Evolutionary conservation across 2,329 filamentous ascomycete genomes (phyloP), one percentile per base, ranked within the genome.

Genomic region (Cytospora piceae): DNA sequence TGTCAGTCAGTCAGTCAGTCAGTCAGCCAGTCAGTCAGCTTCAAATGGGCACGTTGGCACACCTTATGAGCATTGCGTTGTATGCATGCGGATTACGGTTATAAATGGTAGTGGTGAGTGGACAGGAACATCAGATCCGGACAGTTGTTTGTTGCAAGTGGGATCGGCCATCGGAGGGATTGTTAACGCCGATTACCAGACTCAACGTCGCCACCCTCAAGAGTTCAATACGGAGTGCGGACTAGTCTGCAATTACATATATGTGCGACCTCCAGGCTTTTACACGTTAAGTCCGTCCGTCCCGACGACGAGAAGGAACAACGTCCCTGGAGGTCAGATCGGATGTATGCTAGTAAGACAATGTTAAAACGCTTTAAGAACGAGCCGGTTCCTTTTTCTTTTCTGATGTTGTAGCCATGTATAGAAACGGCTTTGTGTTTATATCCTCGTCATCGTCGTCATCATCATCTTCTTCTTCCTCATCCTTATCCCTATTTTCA

Each of bases 101-200:
- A n/a, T n/a, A n/a, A n/a, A n/a, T n/a, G n/a, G n/a, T n/a, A n/a
- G n/a, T n/a, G 27, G 27, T 29, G 27, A 29, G 27, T 29, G 27
- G 27, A 11, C 32, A 39, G 37, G 2, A 39, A 39, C 12, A 15
- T 15, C 15, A 5, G 37, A 39, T 39, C 37, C 37, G 37, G 37
- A 17, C 37, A 39, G 37, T 17, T 39, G 15, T 15, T 15, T 39
- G 37, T 39, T n/a, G n/a, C n/a, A 39, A 15, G 15, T 39, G 15
- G 5, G 37, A 34, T 34, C 60, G 60, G 60, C 55, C 52, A 46
- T 24, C 61, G 61, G 61, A 37, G 54, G 29, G 51, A 63, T 31
- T 20, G n/a, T 37, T 20, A 49, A 52, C 54, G 20, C 61, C 61
- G 61, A 58, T n/a, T 6, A 46, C 20, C n/a, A 46, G 20, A 46